phyloP scores from a whole-genome alignment of 2,329 filamentous ascomycete species.

The Trichophyton verrucosum region DNA sequence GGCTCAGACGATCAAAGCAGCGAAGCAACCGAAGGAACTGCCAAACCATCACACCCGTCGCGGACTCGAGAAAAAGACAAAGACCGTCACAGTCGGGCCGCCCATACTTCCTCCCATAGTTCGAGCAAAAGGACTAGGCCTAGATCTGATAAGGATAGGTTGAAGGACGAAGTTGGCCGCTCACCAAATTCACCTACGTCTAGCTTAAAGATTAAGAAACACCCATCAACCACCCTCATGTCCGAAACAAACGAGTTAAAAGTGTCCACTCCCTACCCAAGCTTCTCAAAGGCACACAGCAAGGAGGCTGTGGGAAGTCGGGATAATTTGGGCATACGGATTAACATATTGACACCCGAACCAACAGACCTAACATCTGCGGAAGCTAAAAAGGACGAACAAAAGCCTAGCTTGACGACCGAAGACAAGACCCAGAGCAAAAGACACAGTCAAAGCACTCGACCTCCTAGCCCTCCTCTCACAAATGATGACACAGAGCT shows the following conservation, averaged over 20 bases:
- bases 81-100: slow-evolving; percentile 20
- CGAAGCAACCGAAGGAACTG: slow-evolving; percentile 12
- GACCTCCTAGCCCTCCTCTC: slow-evolving; percentile 38
- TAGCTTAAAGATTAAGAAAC: slow-evolving; percentile 8
- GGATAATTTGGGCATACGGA: slow-evolving; percentile 35
- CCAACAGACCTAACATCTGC: slow-evolving; percentile 50
- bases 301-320: slow-evolving; percentile 65
- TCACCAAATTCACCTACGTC: slow-evolving; percentile 17
- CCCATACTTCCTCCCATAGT: slow-evolving; percentile 16
- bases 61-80: slow-evolving; percentile 7
- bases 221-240: slow-evolving; percentile 9
- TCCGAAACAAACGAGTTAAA: slow-evolving; percentile 29
- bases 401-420: slow-evolving; percentile 12
- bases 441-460: slow-evolving; percentile 18
- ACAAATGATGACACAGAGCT: slow-evolving; percentile 33
- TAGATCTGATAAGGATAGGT: slow-evolving; percentile 23
- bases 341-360: slow-evolving; percentile 51
- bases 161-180: slow-evolving; percentile 13
- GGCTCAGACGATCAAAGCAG: slow-evolving; percentile 20
- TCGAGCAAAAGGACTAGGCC: slow-evolving; percentile 13
- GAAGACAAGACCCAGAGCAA: slow-evolving; percentile 19
- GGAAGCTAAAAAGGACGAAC: slow-evolving; percentile 13
- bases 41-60: slow-evolving; percentile 5
- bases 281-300: slow-evolving; percentile 81
- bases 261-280: slow-evolving; percentile 57